A percentile compares a stretch with the other conserved stretches of the same genome.
phyloP scores from a whole-genome alignment of 2,329 filamentous ascomycete genomes.

The Juglanconis juglandina region DNA sequence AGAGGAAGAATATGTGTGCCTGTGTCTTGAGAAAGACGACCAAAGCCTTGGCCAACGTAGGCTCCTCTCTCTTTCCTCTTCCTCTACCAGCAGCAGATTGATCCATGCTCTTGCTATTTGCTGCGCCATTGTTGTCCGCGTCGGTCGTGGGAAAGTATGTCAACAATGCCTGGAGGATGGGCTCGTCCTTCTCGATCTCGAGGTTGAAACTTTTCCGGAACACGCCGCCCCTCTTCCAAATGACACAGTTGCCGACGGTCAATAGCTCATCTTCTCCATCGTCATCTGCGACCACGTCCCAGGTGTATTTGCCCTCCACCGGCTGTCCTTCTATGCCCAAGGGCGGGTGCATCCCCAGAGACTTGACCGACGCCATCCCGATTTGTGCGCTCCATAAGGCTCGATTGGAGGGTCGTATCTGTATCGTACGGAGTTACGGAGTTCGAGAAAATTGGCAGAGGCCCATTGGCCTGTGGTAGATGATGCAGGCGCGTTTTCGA shows the following conservation, averaged over 20 bases:
- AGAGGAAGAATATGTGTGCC: slow-evolving; percentile 87
- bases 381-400: slow-evolving; percentile 21
- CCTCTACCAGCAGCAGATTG: neutral
- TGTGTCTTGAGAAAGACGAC: slow-evolving; percentile 91
- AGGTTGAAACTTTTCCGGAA: slow-evolving; percentile 85
- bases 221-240: slow-evolving; percentile 85
- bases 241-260: slow-evolving; percentile 69
- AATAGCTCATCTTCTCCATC: slow-evolving; percentile 74
- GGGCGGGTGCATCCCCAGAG: slow-evolving; percentile 86
- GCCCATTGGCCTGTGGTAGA: neutral
- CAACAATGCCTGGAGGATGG: slow-evolving; percentile 79
- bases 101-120: slow-evolving; percentile 15
- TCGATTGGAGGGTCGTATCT: neutral
- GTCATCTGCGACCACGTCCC: slow-evolving; percentile 57
- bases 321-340: slow-evolving; percentile 15
- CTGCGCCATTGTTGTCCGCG: slow-evolving; percentile 23
- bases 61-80: slow-evolving; percentile 11
- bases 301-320: slow-evolving; percentile 54
- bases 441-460: neutral
- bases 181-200: slow-evolving; percentile 73
- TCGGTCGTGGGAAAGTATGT: slow-evolving; percentile 69
- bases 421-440: neutral
- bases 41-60: slow-evolving; percentile 61
- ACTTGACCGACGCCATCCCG: slow-evolving; percentile 83
- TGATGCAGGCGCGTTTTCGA: neutral